These are phyloP conservation scores for Fusarium brevicatenulatum DNA, from an alignment of 2,329 filamentous ascomycete genomes.

Conservation along the genomic window DNA sequence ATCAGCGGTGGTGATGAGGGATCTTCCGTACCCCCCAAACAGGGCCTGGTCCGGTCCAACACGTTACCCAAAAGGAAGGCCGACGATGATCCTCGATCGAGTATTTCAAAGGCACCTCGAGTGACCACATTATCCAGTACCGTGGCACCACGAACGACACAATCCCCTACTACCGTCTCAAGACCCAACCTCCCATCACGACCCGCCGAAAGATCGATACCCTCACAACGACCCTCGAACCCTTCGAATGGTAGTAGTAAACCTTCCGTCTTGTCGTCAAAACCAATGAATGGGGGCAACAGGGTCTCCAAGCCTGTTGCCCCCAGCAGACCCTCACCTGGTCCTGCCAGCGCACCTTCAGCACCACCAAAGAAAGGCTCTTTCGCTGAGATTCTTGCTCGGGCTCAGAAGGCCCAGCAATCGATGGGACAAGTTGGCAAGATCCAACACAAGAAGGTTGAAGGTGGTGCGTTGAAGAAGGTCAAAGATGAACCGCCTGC, in stretches of 20 bases:
- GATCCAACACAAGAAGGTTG: constrained; percentile 79
- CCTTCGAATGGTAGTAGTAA: constrained; percentile 22
- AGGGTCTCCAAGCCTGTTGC: constrained; percentile 41
- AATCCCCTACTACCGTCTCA: constrained; percentile 31
- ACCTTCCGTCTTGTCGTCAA: constrained; percentile 40
- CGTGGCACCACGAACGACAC: constrained; percentile 34
- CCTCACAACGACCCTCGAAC: constrained; percentile 39
- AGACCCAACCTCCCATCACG: constrained; percentile 38
- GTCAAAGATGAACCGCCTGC: constrained; percentile 57
- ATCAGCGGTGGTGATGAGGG: constrained; percentile 66
- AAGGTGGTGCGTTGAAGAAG: constrained; percentile 63
- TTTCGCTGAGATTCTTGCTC: constrained; percentile 78
- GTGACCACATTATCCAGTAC: constrained; percentile 39
- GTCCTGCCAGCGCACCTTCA: constrained; percentile 52
- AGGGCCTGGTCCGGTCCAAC: constrained; percentile 43
- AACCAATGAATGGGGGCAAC: constrained; percentile 40
- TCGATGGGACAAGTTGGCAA: constrained; percentile 71
- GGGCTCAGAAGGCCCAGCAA: constrained; percentile 73
- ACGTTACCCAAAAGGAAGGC: constrained; percentile 66
- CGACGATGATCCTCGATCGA: constrained; percentile 58
- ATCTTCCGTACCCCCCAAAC: constrained; percentile 50
- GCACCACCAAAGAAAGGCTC: constrained; percentile 75
- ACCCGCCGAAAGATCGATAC: constrained; percentile 41
- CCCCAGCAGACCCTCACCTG: constrained; percentile 39
- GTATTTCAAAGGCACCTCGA: constrained; percentile 56